Evolutionary conservation across 2,329 filamentous ascomycete species (phyloP).

Genomic region (Nannizziopsis arthrosporioides): DNA sequence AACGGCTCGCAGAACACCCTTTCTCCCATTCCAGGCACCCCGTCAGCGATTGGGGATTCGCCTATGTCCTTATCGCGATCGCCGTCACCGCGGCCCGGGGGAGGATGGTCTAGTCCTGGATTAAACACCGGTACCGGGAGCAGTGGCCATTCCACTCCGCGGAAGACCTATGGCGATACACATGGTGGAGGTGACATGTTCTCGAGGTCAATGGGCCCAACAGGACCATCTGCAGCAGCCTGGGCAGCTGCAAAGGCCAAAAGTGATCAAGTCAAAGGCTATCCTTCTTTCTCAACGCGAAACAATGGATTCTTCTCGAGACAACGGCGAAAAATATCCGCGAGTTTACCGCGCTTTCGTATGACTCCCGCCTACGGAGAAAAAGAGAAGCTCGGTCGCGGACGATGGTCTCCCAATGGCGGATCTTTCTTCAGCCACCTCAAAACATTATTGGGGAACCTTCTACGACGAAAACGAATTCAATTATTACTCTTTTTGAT

Average conservation of each 20-base stretch:
- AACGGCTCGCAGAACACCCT: constrained; percentile 30
- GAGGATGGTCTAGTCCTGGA: constrained; percentile 79
- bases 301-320: constrained; percentile 80
- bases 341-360: constrained; percentile 63
- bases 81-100: constrained; percentile 70
- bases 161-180: constrained; percentile 38
- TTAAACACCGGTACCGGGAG: constrained; percentile 61
- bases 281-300: constrained; percentile 66
- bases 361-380: constrained; percentile 47
- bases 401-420: constrained; percentile 41
- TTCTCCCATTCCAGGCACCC: constrained; percentile 46
- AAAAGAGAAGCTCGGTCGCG: constrained; percentile 63
- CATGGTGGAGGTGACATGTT: constrained; percentile 38
- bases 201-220: constrained; percentile 8
- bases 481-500: constrained; percentile 49
- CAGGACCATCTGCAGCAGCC: constrained; percentile 41
- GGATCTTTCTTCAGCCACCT: constrained; percentile 25
- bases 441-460: constrained; percentile 32
- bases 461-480: constrained; percentile 55
- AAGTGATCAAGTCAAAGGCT: constrained; percentile 59
- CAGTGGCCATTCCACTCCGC: constrained; percentile 45
- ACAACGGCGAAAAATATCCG: constrained; percentile 70
- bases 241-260: constrained; percentile 77
- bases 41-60: constrained; percentile 45
- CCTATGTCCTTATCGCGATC: constrained; percentile 77